Evolutionary conservation across 805 yeast species (phyloP), one percentile per base, ranked within the genome.

Genomic region (Wickerhamiella alocasiicola): DNA sequence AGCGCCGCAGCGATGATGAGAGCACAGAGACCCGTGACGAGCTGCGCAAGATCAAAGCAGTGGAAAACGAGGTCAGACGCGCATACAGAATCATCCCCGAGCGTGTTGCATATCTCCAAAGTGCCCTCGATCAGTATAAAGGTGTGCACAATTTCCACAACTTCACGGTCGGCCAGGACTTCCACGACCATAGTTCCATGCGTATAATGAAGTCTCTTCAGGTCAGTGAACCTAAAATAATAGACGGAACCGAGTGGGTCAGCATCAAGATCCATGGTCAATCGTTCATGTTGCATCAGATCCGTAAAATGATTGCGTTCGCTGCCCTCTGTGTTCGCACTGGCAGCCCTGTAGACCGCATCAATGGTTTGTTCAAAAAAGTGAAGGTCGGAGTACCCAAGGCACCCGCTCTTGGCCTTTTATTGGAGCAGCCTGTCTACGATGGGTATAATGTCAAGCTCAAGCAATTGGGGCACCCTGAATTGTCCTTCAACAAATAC

Each of bases 191-290:
- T 15, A 79, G 94, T 47, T 80, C 96, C 2, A 67, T 71, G 38
- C 69, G 98, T 53, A 81, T 65, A 57, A 87, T 91, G 84, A 81
- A 81, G 53, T 63, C 72, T 15, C 69, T 88, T 36, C 68, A 71
- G 1, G 94, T 84, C 0, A 72, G 85, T 13, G 93, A 82, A 2
- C 97, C 97, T 2, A 82, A 84, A 59, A 78, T 84, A 39, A 87
- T 88, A 49, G 82, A 87, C 55, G 85, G 82, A 35, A 85, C 95
- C 5, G 97, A 91, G 57, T 91, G 98, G 98, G 71, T 83, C 2
- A 82, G 95, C 2, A 79, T 91, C 54, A 87, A 88, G 64, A 83
- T 91, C 49, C 98, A 91, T 59, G 98, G 98, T 6, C 98, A 91
- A 63, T 83, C 95, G 3, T 91, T 91, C 61, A 91, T 91, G 97